These are phyloP conservation scores for Panicum hallii DNA, from an alignment of 202 grass and related monocot genomes.

Conservation along the genomic window DNA sequence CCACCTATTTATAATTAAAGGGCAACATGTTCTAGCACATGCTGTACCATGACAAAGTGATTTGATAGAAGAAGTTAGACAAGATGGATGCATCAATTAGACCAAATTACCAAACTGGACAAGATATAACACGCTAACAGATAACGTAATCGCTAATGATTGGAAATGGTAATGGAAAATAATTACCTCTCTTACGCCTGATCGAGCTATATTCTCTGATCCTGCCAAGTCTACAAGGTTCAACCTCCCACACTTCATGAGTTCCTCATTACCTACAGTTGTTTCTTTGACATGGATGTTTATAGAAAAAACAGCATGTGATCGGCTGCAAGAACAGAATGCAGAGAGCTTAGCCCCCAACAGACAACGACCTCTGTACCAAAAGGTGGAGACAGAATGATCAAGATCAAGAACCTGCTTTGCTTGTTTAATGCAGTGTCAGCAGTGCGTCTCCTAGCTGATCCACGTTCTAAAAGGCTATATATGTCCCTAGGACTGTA, in stretches of 20 bases:
- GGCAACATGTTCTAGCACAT: slow-evolving; percentile 22
- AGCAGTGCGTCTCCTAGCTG: slow-evolving; percentile 81
- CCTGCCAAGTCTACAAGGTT: slow-evolving; percentile 97
- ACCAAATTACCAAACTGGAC: slow-evolving; percentile 16
- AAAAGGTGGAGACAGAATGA: slow-evolving; percentile 10
- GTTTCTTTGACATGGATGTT: slow-evolving; percentile 87
- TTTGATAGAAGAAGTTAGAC: slow-evolving; percentile 1
- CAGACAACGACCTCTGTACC: background rate
- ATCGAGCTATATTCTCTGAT: slow-evolving; percentile 87
- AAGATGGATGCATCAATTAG: slow-evolving; percentile 21
- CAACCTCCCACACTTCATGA: slow-evolving; percentile 83
- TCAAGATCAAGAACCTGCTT: slow-evolving; percentile 71
- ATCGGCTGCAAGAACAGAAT: slow-evolving; percentile 75
- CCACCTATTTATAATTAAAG: slow-evolving; percentile 16
- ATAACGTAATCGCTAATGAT: slow-evolving; percentile 26
- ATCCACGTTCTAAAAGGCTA: slow-evolving; percentile 68
- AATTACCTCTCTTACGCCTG: slow-evolving; percentile 85
- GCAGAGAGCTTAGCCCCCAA: slow-evolving; percentile 30
- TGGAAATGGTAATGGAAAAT: slow-evolving; percentile 15
- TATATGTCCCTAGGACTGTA: slow-evolving; percentile 81
- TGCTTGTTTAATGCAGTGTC: slow-evolving; percentile 85
- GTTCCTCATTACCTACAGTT: slow-evolving; percentile 64
- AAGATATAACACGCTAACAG: slow-evolving; percentile 26
- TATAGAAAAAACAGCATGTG: slow-evolving; percentile 89
- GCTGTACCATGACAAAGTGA: slow-evolving; percentile 4